Evolutionary conservation across 805 yeast genomes (phyloP).

Genomic region (Metschnikowia aberdeeniae): DNA sequence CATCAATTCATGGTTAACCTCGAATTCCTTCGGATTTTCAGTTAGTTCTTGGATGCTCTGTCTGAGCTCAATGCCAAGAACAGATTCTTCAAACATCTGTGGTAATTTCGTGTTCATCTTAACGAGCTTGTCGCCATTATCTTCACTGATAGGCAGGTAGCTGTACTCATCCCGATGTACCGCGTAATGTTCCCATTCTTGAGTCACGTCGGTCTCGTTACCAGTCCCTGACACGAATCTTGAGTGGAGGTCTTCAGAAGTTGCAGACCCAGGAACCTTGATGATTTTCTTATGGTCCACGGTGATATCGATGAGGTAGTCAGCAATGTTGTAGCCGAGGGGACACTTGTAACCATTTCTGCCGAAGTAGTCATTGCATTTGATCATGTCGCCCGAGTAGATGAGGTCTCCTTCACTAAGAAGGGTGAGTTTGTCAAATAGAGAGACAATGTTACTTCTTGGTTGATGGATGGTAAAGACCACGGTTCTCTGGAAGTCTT

Average conservation of each 20-base stretch:
- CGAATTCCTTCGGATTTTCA: constrained; percentile 23
- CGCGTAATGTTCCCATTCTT: constrained; percentile 86
- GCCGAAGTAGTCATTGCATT: constrained; percentile 71
- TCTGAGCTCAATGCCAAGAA: constrained; percentile 37
- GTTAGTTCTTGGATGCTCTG: constrained; percentile 32
- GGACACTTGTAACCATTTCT: constrained; percentile 81
- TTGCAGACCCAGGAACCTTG: constrained; percentile 14
- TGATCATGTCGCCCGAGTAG: constrained; percentile 80
- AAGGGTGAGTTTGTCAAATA: constrained; percentile 78
- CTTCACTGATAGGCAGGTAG: constrained; percentile 20
- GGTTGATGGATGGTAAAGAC: constrained; percentile 97
- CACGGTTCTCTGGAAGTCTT: constrained; percentile 79
- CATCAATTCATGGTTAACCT: constrained; percentile 30
- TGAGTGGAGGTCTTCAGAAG: constrained; percentile 26
- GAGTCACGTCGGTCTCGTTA: constrained; percentile 53
- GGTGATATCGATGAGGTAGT: constrained; percentile 85
- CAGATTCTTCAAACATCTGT: constrained; percentile 34
- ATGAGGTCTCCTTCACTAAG: constrained; percentile 82
- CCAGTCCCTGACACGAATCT: constrained; percentile 22
- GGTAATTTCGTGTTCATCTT: constrained; percentile 28
- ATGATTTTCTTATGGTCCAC: constrained; percentile 49
- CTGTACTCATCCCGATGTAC: constrained; percentile 70
- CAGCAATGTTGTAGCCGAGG: constrained; percentile 87
- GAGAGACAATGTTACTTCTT: constrained; percentile 87
- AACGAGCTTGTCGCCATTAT: constrained; percentile 19